Base-by-base conservation (phyloP, 345 rosid species). In the Corchorus olitorius region DNA sequence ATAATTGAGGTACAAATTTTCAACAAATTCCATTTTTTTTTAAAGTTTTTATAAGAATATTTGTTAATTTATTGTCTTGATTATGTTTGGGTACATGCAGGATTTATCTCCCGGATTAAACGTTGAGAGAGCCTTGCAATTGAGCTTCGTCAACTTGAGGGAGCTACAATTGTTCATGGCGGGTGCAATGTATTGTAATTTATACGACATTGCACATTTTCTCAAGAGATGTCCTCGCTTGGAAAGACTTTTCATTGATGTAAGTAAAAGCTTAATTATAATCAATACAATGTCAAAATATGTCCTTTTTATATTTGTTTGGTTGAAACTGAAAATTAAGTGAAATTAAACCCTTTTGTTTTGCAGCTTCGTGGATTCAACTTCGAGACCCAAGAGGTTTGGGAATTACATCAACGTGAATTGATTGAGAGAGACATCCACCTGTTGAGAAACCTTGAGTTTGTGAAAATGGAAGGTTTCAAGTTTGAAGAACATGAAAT, bases 91-190 rank as follows among this genome's bases (percentile, higher is more conserved):
- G 27, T 27, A 27, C 27, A 33, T 20, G 2, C 33, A 83, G 83
- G 72, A 68, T n/a, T 63, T 79, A 19, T 15, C 66, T 12, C 52
- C 78, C 4, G 43, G 16, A 16, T 34, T 5, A 4, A 52, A 4
- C 16, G 10, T 45, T 33, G 59, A 5, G 4, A 5, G 33, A 27
- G 48, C 37, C 7, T 2, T 63, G 52, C 73, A 10, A 15, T 46
- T 16, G 46, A 19, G 4, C 34, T 73, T 76, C 14, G 1, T 14
- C 20, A 59, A 69, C 17, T 68, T 79, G 64, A 75, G 16, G 72
- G 84, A 84, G 54, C 50, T 84, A 5, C 84, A 81, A 50, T 3
- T 84, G 41, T 64, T 69, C 14, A 71, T 81, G 81, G 68, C 74
- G 52, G 80, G 71, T 10, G 71, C 56, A 16, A 10, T 2, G 7